Base-by-base conservation (phyloP, 2,329 filamentous ascomycete species). In the Fusarium tjaetaba region DNA sequence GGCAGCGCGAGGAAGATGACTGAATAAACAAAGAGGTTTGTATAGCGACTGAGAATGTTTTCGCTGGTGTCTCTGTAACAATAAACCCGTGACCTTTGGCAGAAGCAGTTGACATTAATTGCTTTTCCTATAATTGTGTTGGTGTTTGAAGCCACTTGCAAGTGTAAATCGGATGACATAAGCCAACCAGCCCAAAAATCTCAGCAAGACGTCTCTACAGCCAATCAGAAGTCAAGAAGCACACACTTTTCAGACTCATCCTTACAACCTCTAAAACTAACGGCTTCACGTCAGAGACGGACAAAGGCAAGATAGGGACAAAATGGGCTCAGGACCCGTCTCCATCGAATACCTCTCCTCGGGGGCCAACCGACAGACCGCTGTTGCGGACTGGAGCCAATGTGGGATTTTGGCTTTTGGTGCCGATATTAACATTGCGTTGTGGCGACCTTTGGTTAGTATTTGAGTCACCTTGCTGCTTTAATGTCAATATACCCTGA, bases 331-430 rank as follows among this genome's bases (percentile, higher is more conserved):
- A 51, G 72, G 74, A 42, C 75, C 74, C 45, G 77, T 86, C 34
- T 82, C 81, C 34, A 79, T 85, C 72, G 83, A 86, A 71, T 90
- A 91, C 75, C 81, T 96, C 75, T 92, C 94, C 52, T 91, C 92
- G 71, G 96, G 96, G 69, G 96, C 94, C 52, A 99, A 98, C 82
- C 89, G 96, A 77, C 94, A 98, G 78, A 93, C 96, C 24, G 91
- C 92, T 22, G 93, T 94, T 34, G 95, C 96, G 34, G 96, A 98
- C 84, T 99, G 96, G 96, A 91, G 93, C 79, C 80, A 84, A 26
- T 84, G 88, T 72, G 93, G 93, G 15, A 81, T 95, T 49, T 86
- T 99, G 61, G 96, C 95, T 36, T 99, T 94, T 84, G 96, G 96
- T 38, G 92, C 95, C 14, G 94, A 97, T 82, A 91, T 92, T 76